A percentile compares a stretch with the other conserved stretches of the same genome.
These are phyloP conservation scores for Tubosaeta sp. DNA, from an alignment of 768 basidiomycete species.

Conservation along the genomic window DNA sequence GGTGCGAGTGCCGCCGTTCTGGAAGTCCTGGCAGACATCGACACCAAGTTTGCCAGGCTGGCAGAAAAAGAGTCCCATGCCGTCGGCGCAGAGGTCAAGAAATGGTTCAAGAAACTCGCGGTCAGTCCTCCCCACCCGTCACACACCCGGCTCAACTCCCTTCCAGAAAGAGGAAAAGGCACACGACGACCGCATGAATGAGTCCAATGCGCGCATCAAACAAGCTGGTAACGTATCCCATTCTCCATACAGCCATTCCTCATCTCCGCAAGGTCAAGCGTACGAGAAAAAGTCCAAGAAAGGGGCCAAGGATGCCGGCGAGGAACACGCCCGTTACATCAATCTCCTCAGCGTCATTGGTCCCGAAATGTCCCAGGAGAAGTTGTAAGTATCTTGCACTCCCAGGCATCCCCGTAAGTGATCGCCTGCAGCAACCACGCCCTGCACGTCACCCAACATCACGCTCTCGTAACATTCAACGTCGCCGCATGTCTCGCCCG, in stretches of 20 bases:
- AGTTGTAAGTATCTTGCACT: constrained; percentile 50
- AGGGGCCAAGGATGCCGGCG: constrained; percentile 57
- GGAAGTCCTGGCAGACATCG: constrained; percentile 66
- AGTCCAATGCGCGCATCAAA: constrained; percentile 68
- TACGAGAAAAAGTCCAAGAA: constrained; percentile 84
- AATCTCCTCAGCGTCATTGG: constrained; percentile 66
- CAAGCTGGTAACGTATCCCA: constrained; percentile 52
- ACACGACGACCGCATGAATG: constrained; percentile 67
- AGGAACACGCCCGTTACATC: constrained; percentile 77
- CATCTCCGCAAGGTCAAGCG: constrained; percentile 44
- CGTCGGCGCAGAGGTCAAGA: constrained; percentile 67
- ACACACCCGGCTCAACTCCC: neutral
- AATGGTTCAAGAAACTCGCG: constrained; percentile 82
- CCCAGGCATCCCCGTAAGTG: neutral
- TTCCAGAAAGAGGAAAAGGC: constrained; percentile 73
- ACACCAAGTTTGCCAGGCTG: constrained; percentile 69
- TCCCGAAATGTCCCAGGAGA: constrained; percentile 76
- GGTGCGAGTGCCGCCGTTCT: constrained; percentile 60
- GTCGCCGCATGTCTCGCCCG: constrained; percentile 64
- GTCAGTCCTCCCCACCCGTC: constrained; percentile 37
- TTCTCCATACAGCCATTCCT: constrained; percentile 1
- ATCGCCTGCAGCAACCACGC: constrained; percentile 55
- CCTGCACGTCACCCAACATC: constrained; percentile 55
- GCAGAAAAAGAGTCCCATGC: constrained; percentile 68
- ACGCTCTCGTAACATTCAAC: constrained; percentile 51